Evolutionary conservation across 495 filamentous ascomycete genomes (phyloP).

Genomic region (Penicillium soppii): DNA sequence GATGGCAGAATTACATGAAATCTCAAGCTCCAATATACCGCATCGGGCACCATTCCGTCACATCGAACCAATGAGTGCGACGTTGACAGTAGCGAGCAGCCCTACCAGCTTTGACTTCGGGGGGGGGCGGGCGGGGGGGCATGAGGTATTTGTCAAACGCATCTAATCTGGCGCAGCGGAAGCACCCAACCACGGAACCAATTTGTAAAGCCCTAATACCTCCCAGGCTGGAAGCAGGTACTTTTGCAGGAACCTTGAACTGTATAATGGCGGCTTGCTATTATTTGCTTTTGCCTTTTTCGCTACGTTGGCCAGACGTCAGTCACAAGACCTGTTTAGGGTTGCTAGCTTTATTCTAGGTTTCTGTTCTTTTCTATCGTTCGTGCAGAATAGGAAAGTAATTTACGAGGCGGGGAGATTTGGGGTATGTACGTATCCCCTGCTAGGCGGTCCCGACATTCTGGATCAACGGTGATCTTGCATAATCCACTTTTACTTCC

Average conservation of each 20-base stretch:
- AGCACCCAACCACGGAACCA: not conserved
- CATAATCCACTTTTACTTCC: too few species aligned
- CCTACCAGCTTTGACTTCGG: too few species aligned
- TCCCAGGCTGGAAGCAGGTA: too few species aligned
- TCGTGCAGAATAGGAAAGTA: not conserved
- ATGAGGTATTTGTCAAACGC: not conserved
- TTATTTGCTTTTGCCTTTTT: too few species aligned
- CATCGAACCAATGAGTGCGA: not conserved
- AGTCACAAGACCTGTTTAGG: too few species aligned
- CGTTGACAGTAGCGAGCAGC: not conserved
- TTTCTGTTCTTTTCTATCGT: not conserved
- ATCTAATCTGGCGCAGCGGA: too few species aligned
- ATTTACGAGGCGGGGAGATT: not conserved
- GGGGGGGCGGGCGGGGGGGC: not conserved
- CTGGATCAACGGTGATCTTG: constrained; percentile 9
- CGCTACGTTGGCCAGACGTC: too few species aligned
- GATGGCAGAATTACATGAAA: too few species aligned
- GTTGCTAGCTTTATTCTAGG: not conserved
- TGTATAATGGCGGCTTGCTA: too few species aligned
- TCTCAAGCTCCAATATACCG: not conserved
- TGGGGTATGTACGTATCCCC: too few species aligned
- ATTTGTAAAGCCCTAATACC: too few species aligned
- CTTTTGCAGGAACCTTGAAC: too few species aligned
- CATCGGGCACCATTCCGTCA: not conserved
- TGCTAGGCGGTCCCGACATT: constrained; percentile 3